Evolutionary conservation across 306 rosid genomes (phyloP).

Genomic region (Alnus glutinosa): DNA sequence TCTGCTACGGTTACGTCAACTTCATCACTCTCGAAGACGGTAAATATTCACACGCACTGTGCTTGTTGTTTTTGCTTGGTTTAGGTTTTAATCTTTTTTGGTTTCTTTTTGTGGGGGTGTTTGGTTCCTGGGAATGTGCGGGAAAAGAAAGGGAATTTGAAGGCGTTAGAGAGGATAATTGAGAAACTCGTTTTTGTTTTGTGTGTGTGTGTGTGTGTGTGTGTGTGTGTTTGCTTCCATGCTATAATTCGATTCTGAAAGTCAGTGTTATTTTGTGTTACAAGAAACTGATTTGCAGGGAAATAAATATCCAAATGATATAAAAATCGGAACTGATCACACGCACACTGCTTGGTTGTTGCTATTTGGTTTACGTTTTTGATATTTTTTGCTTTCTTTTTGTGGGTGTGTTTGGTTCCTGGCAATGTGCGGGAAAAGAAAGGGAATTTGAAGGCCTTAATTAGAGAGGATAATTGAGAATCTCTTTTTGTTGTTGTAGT

Average conservation of each 20-base stretch:
- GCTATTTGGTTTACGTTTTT: neutral
- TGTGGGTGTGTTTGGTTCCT: neutral
- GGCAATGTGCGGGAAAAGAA: neutral
- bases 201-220: no score
- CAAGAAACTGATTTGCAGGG: neutral
- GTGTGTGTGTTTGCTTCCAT: neutral
- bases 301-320: neutral
- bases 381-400: neutral
- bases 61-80: neutral
- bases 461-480: neutral
- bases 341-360: neutral
- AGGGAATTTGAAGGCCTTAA: neutral
- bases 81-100: neutral
- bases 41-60: neutral
- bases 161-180: neutral
- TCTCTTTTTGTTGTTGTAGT: no score
- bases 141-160: neutral
- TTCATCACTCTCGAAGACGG: slow-evolving; percentile 66
- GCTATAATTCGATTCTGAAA: neutral
- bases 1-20: slow-evolving; percentile 86
- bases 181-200: neutral
- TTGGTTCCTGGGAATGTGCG: neutral
- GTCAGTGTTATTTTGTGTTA: neutral
- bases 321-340: neutral
- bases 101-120: neutral